These are phyloP conservation scores for Torulaspora globosa DNA, from an alignment of 1,139 yeast species.

Conservation along the genomic window DNA sequence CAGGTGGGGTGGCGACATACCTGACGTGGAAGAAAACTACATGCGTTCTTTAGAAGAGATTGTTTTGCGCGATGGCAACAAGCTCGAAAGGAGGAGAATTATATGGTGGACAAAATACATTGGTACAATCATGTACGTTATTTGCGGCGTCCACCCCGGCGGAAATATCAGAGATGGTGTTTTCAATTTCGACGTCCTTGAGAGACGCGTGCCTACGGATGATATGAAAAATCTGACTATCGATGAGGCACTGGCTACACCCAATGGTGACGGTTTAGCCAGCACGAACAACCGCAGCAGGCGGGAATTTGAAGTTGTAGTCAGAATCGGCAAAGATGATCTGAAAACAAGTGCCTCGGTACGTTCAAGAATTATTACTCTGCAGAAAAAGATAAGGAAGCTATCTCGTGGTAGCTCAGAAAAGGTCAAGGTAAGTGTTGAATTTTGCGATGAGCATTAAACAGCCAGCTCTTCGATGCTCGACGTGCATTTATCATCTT, in stretches of 20 bases:
- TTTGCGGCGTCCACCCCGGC: conserved; percentile 72
- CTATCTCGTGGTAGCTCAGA: conserved; percentile 45
- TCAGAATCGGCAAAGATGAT: conserved; percentile 48
- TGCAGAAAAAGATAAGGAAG: conserved; percentile 51
- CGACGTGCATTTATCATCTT: not conserved
- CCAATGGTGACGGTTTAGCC: conserved; percentile 7
- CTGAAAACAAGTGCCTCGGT: conserved; percentile 54
- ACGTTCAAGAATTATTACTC: conserved; percentile 48
- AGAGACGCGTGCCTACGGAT: conserved; percentile 29
- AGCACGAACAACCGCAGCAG: conserved; percentile 18
- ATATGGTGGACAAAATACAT: conserved; percentile 64
- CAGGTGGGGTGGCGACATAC: conserved; percentile 74
- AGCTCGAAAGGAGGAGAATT: conserved; percentile 43
- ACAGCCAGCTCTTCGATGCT: not conserved
- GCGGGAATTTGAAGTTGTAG: conserved; percentile 43
- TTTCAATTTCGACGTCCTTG: conserved; percentile 40
- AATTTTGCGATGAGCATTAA: conserved; percentile 33
- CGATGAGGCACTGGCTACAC: conserved; percentile 25
- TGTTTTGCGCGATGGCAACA: conserved; percentile 46
- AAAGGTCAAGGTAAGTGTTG: conserved; percentile 41
- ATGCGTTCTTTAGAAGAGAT: conserved; percentile 44
- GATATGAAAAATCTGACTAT: conserved; percentile 29
- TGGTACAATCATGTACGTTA: conserved; percentile 65
- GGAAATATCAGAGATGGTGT: conserved; percentile 61
- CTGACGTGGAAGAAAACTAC: conserved; percentile 46